Base-by-base conservation (phyloP, 768 basidiomycete species). In the Lepiota venenata region DNA sequence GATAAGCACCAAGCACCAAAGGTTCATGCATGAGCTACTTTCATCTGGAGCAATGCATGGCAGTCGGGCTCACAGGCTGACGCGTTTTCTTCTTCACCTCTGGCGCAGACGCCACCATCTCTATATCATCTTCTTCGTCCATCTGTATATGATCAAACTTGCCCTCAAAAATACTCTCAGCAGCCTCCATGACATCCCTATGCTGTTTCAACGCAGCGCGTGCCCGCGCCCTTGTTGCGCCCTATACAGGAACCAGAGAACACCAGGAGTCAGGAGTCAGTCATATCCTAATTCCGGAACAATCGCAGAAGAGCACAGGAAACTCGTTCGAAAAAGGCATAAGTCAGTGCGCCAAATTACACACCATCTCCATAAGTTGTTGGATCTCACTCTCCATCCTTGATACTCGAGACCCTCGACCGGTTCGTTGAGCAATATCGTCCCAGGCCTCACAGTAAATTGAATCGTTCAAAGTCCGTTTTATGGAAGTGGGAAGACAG, bases 141-240 rank as follows among this genome's bases (percentile, higher is more conserved):
- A 80, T 83, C 60, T 78, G 69, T n/a, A 91, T 72, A 64, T 87
- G 72, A 61, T 91, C 88, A 62, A 91, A 93, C 59, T 87, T 83
- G 11, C 94, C 94, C 58, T 89, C 86, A 57, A 92, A 89, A 56
- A 92, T 83, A 43, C 79, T 78, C 67, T 93, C 93, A 2, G 93
- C 93, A 12, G 94, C 94, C 64, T 90, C 79, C 89, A 92, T 91
- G 35, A 94, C 92, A 76, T 98, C 93, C 58, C 84, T 89, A 66
- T 88, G 81, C 62, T 85, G 83, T 58, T 77, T 80, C 64, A 97
- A 70, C 15, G 94, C 94, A 27, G 88, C 90, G 61, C 81, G 82
- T 38, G 95, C 94, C 72, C 94, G 90, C 11, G 84, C 81, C 10
- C 71, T 66, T 0, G 88, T 90, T 27, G 92, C 92, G 60, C 94